These are phyloP conservation scores for Paxillus involutus DNA, from an alignment of 768 basidiomycete genomes.

Conservation along the genomic window DNA sequence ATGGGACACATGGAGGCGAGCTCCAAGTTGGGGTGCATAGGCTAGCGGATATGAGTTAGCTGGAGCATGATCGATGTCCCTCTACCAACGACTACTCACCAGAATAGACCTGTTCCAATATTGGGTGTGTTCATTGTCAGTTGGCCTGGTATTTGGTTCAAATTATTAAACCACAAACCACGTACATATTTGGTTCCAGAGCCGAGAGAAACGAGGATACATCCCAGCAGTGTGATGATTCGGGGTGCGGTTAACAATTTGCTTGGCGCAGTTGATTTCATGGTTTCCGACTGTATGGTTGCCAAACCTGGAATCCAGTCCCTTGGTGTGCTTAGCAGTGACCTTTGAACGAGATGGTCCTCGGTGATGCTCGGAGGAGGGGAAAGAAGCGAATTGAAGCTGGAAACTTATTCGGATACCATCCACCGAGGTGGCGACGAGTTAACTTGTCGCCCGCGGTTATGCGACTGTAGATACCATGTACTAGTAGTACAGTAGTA, in stretches of 20 bases:
- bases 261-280: conserved; percentile 22
- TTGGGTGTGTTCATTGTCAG: background rate
- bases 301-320: too few relatives aligned
- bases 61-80: background rate
- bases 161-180: conserved; percentile 3
- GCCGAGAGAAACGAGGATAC: conserved; percentile 58
- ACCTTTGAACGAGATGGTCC: too few relatives aligned
- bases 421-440: too few relatives aligned
- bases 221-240: conserved; percentile 50
- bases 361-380: too few relatives aligned
- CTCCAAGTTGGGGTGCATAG: conserved; percentile 84
- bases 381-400: too few relatives aligned
- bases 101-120: conserved; percentile 26
- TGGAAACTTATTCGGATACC: too few relatives aligned
- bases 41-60: conserved; percentile 40
- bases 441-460: too few relatives aligned
- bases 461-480: too few relatives aligned
- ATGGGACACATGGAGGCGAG: conserved; percentile 69
- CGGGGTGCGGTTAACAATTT: conserved; percentile 40
- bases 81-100: conserved; percentile 14
- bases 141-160: background rate
- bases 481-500: too few relatives aligned
- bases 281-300: too few relatives aligned
- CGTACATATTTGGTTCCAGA: conserved; percentile 79
- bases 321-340: too few relatives aligned